Evolutionary conservation across 2,329 filamentous ascomycete species (phyloP), one percentile per base, ranked within the genome.

Genomic region (Diaporthe australafricana): DNA sequence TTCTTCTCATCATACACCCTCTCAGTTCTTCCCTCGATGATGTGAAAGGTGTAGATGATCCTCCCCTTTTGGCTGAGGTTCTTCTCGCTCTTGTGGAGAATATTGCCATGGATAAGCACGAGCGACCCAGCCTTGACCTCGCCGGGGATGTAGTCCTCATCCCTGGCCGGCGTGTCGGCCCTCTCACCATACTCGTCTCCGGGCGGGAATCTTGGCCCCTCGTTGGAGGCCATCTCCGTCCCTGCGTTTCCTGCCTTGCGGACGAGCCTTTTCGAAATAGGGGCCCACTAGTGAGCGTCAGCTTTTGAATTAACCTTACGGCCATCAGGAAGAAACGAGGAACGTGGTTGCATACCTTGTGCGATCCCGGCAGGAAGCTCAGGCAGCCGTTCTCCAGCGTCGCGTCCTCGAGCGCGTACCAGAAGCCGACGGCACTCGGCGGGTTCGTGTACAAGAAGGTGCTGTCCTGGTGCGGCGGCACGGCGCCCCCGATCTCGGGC

Each of bases 1-100:
- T 99, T 99, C 82, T 88, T 87, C 83, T 88, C 88, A 82, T 98
- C 96, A 81, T 98, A 99, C 69, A 84, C 85, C 53, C 91, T 85
- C 0, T 82, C 87, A 25, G 92, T 89, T 0, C 71, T 79, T 3
- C 93, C 93, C 83, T 98, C 96, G 78, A 98, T 98, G 71, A 97
- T 90, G 84, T 99, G 96, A 81, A 98, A 99, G 0, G 96, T 98
- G 83, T 98, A 99, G 68, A 98, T 98, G 80, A 96, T 97, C 75
- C 96, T 88, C 27, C 95, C 95, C 86, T 94, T 96, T 75, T 88
- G 83, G 80, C 95, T 97, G 70, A 89, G 88, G 80, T 99, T 99
- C 87, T 89, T 94, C 88, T 98, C 95, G 80, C 95, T 98, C 89
- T 97, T 97, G 83, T 99, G 96, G 84, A 98, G 81, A 77, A 98